Evolutionary conservation across 176 grass and related monocot genomes (phyloP), one percentile per base, ranked within the genome.

Genomic region (Saccharum spontaneum): DNA sequence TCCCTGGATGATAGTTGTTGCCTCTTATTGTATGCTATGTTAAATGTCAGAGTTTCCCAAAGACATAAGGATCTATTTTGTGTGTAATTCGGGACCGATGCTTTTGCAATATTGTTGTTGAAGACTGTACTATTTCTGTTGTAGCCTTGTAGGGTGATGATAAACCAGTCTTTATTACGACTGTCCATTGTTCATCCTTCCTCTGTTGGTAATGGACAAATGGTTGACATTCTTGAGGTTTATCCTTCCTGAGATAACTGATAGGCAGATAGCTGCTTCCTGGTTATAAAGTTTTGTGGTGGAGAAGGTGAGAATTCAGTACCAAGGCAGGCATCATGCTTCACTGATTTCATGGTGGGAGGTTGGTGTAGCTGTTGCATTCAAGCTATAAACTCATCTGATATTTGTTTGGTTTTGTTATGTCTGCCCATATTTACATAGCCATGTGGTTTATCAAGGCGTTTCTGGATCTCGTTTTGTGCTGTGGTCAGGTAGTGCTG

Each of bases 1-100:
- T 79, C 38, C 77, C 76, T 80, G 82, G 68, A 89, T 84, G 31
- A 88, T 74, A 28, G 46, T 67, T 83, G 67, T 59, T 59, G 78
- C 48, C 69, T 87, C 71, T 24, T 11, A 65, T 63, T 24, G 23
- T 44, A 79, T 73, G 24, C 23, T 9, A 24, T 79, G 45, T 68
- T 78, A 59, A 83, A 36, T 84, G 17, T 37, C 63, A 28, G 81
- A 26, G 67, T 75, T 43, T 50, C 49, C 16, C 61, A 46, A 37
- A 80, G 61, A 68, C 76, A 20, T 57, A 38, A 79, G 17, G 78
- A 84, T 67, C 44, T 74, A 43, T 74, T 59, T 59, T 66, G 26
- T 38, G 11, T 89, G 81, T 77, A 71, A 43, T 73, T 14, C 1
- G 1, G 18, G 18, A 68, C 16, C 3, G 7, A 24, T 61, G 34